Evolutionary conservation across 163 green algal genomes (phyloP).

Genomic region (Chlamydomonas reinhardtii): DNA sequence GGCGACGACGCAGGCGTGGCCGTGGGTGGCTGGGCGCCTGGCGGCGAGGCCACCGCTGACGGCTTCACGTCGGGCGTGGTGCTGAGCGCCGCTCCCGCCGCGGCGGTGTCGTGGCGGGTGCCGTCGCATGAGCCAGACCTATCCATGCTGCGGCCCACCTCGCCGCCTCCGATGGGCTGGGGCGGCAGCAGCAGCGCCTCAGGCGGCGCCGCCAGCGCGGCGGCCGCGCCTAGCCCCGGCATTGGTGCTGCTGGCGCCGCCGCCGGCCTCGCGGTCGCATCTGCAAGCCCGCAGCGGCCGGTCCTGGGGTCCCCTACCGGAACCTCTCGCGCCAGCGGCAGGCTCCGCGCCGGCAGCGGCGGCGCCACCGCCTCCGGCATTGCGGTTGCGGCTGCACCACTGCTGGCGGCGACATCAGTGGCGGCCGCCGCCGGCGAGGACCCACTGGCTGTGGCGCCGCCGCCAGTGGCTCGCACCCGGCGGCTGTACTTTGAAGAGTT

Average conservation of each 20-base stretch:
- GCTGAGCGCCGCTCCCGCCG: too few species aligned
- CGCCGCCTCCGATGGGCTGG: not conserved
- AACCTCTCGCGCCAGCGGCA: too few species aligned
- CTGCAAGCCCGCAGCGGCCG: too few species aligned
- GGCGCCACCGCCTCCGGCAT: too few species aligned
- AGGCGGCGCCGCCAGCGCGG: not conserved
- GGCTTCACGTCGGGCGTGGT: too few species aligned
- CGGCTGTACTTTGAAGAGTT: slow-evolving; percentile 47
- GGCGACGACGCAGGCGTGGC: too few species aligned
- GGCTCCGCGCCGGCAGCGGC: too few species aligned
- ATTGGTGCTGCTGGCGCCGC: not conserved
- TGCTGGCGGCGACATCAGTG: not conserved
- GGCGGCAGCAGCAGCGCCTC: not conserved
- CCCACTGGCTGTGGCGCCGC: not conserved
- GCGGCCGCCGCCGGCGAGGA: not conserved
- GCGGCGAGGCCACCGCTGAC: not conserved
- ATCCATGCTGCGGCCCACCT: slow-evolving; percentile 31
- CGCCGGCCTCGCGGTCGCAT: not conserved
- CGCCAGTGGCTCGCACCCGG: not conserved
- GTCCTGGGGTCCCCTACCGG: too few species aligned
- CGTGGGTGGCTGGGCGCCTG: too few species aligned
- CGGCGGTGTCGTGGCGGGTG: not conserved
- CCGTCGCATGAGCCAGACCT: slow-evolving; percentile 23
- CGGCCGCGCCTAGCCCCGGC: not conserved
- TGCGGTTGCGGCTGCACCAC: not conserved